These are phyloP conservation scores for Aspergillus ochraceus DNA, from an alignment of 2,329 filamentous ascomycete species.

Conservation along the genomic window DNA sequence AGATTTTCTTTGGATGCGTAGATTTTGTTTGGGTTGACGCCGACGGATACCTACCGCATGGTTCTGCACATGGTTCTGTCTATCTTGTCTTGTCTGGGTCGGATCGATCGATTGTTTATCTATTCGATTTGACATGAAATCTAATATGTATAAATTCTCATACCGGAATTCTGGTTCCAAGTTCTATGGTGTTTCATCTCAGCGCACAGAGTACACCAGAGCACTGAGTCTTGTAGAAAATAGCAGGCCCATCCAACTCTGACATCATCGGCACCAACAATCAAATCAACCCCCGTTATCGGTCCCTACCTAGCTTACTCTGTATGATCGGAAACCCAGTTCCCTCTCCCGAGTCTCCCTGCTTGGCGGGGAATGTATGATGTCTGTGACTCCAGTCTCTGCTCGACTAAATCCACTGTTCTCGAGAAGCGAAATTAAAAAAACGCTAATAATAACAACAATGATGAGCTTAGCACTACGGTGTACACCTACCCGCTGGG, in stretches of 20 bases:
- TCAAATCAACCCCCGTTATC: background rate
- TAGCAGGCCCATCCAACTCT: background rate
- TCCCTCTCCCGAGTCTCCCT: background rate
- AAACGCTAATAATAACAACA: constrained; percentile 8
- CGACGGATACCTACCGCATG: background rate
- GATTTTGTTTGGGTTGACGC: background rate
- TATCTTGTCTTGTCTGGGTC: no score
- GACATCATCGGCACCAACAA: no score
- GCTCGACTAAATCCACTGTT: background rate
- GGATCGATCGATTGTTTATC: background rate
- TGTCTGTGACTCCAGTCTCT: background rate
- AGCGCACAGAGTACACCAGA: no score
- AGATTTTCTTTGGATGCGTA: background rate
- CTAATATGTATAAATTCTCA: background rate
- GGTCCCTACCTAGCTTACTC: background rate
- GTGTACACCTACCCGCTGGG: background rate
- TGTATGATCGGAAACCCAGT: background rate
- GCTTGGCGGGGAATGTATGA: background rate
- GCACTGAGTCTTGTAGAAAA: no score
- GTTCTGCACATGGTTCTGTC: background rate
- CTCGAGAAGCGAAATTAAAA: constrained; percentile 13
- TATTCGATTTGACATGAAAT: no score
- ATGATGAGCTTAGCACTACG: background rate
- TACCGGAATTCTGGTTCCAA: background rate
- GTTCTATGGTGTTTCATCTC: no score